Evolutionary conservation across 2,329 filamentous ascomycete genomes (phyloP), one percentile per base, ranked within the genome.

Genomic region (Elsinoe batatas): DNA sequence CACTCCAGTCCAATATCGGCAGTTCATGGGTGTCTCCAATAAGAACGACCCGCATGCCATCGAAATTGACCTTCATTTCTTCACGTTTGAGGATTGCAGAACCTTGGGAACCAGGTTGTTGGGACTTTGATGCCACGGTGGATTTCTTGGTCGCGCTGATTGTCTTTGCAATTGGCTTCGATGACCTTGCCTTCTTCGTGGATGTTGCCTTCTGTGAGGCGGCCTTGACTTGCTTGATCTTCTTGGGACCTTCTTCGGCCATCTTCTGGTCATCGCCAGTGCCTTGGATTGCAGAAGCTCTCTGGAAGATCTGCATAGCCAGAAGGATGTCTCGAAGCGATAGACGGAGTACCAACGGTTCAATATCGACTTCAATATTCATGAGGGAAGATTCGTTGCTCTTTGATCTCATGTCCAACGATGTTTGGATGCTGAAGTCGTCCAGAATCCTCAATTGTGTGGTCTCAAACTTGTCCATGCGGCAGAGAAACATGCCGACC

Each of bases 401-500:
- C 64, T 84, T 78, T 1, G 78, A 74, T 38, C 79, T 76, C 61
- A 82, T 83, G 64, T 98, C 91, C 75, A 98, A 82, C 2, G 88
- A 93, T 63, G 95, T 78, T 60, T 93, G 87, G 8, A 97, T 76
- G 2, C 90, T 95, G 68, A 98, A 98, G 69, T 98, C 91, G 66
- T 99, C 94, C 32, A 99, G 81, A 59, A 99, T 95, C 15, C 93
- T 84, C 46, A 98, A 78, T 36, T 89, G 83, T 38, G 85, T 91
- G 3, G 87, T 90, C 62, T 98, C 91, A 63, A 97, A 97, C 60
- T 84, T 88, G 69, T 99, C 94, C 93, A 99, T 98, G 11, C 93
- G 87, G 67, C 94, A 98, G 32, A 98, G 72, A 69, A 96, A 99
- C 93, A 99, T 98, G 63, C 93, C 93, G 54, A 97, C 81, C 65